Percentiles rank a stretch among this genome's conserved stretches.
Evolutionary conservation across 2,329 filamentous ascomycete genomes (phyloP).

Genomic region (Exophiala dermatitidis): DNA sequence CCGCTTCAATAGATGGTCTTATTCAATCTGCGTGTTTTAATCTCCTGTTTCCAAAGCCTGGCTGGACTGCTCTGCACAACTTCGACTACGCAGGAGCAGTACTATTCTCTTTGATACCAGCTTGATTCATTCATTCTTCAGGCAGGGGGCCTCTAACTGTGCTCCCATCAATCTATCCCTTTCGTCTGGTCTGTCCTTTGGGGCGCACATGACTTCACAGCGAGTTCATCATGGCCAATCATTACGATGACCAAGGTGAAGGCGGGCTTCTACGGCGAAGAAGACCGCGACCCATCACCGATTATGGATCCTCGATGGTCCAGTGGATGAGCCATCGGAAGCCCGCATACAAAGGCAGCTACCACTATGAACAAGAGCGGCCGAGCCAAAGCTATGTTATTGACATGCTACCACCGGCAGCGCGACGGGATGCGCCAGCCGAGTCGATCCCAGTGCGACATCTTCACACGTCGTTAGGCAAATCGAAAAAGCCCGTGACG

Average conservation of each 20-base stretch:
- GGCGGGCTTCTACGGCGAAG: slow-evolving; percentile 21
- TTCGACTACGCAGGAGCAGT: too few species aligned
- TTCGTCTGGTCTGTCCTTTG: background rate
- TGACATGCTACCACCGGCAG: slow-evolving; percentile 82
- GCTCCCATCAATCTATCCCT: background rate
- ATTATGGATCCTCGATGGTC: slow-evolving; percentile 82
- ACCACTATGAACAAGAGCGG: slow-evolving; percentile 68
- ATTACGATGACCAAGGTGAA: slow-evolving; percentile 23
- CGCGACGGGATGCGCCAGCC: slow-evolving; percentile 64
- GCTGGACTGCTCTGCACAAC: too few species aligned
- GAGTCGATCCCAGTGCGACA: slow-evolving; percentile 92
- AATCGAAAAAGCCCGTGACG: slow-evolving; percentile 95
- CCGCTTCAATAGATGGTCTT: too few species aligned
- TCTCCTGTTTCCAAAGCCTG: too few species aligned
- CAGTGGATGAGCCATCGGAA: slow-evolving; percentile 85
- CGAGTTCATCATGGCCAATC: slow-evolving; percentile 13
- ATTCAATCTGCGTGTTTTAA: too few species aligned
- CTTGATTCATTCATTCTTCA: too few species aligned
- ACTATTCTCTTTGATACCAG: too few species aligned
- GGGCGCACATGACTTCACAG: slow-evolving; percentile 5
- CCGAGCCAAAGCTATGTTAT: slow-evolving; percentile 85
- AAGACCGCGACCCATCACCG: slow-evolving; percentile 63
- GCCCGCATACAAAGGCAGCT: slow-evolving; percentile 65
- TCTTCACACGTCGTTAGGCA: slow-evolving; percentile 95
- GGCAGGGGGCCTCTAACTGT: too few species aligned